A percentile compares a stretch with the other conserved stretches of the same genome.
Conservation (phyloP, 208 protist species). For the Crithidia fasciculata region DNA sequence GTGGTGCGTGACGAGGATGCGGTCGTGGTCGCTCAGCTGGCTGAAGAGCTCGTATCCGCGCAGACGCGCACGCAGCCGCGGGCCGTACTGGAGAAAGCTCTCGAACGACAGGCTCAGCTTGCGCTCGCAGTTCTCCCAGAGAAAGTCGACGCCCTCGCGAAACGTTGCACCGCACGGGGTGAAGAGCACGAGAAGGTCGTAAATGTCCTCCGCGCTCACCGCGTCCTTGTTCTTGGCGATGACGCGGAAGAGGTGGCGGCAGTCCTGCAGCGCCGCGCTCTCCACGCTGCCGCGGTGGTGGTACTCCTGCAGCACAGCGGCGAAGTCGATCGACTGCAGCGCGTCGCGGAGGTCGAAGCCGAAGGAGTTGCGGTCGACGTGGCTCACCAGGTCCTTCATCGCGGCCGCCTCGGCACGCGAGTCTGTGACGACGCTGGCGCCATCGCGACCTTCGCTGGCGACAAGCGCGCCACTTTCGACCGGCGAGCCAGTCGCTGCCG, state of each 20-base stretch:
- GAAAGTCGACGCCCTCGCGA: conserved; percentile 71
- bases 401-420: not conserved
- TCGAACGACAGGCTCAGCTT: conserved; percentile 53
- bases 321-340: conserved; percentile 27
- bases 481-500: not conserved
- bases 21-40: conserved; percentile 42
- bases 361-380: conserved; percentile 27
- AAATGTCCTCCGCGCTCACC: conserved; percentile 55
- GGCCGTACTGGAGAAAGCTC: conserved; percentile 65
- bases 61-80: conserved; percentile 50
- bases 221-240: conserved; percentile 48
- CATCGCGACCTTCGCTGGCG: not conserved
- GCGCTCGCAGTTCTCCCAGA: conserved; percentile 70
- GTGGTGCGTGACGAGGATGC: conserved; percentile 49
- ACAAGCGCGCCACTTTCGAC: conserved; percentile 2
- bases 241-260: conserved; percentile 45
- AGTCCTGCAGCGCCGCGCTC: conserved; percentile 18
- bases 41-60: conserved; percentile 60
- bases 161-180: conserved; percentile 56
- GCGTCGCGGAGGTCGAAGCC: conserved; percentile 19
- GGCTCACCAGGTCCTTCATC: conserved; percentile 27
- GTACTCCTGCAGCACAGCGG: conserved; percentile 12
- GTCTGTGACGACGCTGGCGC: not conserved
- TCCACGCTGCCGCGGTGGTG: conserved; percentile 8
- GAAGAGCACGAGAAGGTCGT: conserved; percentile 66